These are phyloP conservation scores for Eucalyptus caleyi DNA, from an alignment of 345 rosid species.

Conservation along the genomic window DNA sequence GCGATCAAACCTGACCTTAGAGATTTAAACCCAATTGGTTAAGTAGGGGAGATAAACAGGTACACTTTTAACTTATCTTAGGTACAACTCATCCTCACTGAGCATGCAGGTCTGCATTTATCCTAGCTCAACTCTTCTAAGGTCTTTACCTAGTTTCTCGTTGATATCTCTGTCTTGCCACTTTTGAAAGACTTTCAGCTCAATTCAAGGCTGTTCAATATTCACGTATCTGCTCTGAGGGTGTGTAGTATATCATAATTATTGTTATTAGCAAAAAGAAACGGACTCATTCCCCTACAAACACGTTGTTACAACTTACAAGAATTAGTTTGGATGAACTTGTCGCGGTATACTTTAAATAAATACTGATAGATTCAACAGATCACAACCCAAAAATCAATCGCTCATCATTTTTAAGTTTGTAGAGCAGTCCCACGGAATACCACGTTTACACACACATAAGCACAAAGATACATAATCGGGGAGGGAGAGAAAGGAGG, in stretches of 20 bases:
- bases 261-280: neutral
- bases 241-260: neutral
- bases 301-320: neutral
- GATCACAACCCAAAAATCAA: neutral
- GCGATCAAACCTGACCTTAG: accelerated
- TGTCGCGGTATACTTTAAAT: neutral
- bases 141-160: neutral
- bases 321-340: neutral
- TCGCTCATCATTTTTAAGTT: too few species aligned
- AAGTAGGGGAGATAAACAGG: neutral
- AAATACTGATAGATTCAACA: neutral
- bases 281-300: neutral
- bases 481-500: too few species aligned
- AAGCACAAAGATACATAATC: too few species aligned
- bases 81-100: neutral
- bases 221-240: neutral
- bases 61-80: neutral
- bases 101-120: neutral
- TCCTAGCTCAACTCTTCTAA: neutral
- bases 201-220: neutral
- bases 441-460: too few species aligned
- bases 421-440: too few species aligned
- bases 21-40: neutral
- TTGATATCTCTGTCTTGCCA: neutral
- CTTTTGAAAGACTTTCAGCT: neutral